phyloP scores from a whole-genome alignment of 2,329 filamentous ascomycete species.

The Tolypocladium tundrense region DNA sequence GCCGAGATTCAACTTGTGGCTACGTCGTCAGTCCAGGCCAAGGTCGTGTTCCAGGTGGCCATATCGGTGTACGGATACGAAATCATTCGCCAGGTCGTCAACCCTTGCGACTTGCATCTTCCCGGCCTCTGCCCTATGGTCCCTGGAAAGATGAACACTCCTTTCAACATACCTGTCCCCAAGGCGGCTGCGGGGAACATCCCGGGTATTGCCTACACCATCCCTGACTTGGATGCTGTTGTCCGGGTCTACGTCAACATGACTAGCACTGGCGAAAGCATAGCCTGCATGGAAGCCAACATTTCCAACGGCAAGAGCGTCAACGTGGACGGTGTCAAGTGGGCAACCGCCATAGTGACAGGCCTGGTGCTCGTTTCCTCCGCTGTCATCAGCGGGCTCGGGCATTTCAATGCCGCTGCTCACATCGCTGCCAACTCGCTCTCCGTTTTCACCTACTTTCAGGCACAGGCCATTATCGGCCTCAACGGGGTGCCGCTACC shows the following conservation, averaged over 20 bases:
- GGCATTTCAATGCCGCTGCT: slow-evolving; percentile 86
- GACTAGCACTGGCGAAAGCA: slow-evolving; percentile 46
- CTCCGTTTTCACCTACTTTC: slow-evolving; percentile 88
- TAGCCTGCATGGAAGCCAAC: slow-evolving; percentile 80
- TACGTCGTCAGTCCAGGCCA: slow-evolving; percentile 71
- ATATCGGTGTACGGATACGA: slow-evolving; percentile 76
- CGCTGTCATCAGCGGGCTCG: slow-evolving; percentile 78
- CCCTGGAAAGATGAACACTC: slow-evolving; percentile 67
- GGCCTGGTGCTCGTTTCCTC: slow-evolving; percentile 75
- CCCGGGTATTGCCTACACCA: slow-evolving; percentile 75
- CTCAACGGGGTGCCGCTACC: slow-evolving; percentile 73
- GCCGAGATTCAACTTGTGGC: slow-evolving; percentile 67
- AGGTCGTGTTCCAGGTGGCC: slow-evolving; percentile 65
- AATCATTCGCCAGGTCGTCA: slow-evolving; percentile 54
- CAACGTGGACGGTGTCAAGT: slow-evolving; percentile 77
- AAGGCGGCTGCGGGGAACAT: slow-evolving; percentile 50
- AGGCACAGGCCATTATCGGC: slow-evolving; percentile 84
- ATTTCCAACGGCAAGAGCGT: slow-evolving; percentile 91
- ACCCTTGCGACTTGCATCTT: slow-evolving; percentile 65
- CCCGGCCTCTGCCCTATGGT: slow-evolving; percentile 84
- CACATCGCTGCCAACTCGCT: slow-evolving; percentile 90
- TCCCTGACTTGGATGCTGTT: slow-evolving; percentile 83
- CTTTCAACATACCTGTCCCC: slow-evolving; percentile 54
- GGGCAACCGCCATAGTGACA: slow-evolving; percentile 80
- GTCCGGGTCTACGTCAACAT: slow-evolving; percentile 74